Conservation (phyloP, 2,329 filamentous ascomycete species). For the Ceratocystis ficicola region DNA sequence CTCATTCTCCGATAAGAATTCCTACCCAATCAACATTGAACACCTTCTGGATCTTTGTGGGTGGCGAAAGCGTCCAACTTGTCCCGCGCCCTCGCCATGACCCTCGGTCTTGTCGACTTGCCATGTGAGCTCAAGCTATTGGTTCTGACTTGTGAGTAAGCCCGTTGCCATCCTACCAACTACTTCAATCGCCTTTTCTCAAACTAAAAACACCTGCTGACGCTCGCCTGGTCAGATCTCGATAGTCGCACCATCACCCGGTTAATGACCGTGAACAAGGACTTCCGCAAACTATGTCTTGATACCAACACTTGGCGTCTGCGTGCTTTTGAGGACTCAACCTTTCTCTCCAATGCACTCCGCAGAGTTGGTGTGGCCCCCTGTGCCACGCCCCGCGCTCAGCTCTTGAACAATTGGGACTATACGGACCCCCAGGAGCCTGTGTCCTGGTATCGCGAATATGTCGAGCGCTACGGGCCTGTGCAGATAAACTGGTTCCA, state of each 20-base stretch:
- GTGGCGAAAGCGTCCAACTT: background rate
- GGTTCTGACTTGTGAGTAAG: slow-evolving; percentile 16
- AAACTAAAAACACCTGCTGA: background rate
- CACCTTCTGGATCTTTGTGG: background rate
- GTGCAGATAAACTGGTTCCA: slow-evolving; percentile 68
- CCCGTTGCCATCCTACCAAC: background rate
- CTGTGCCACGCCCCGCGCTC: slow-evolving; percentile 23
- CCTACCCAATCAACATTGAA: background rate
- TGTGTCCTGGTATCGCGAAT: slow-evolving; percentile 79
- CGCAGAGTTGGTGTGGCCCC: background rate
- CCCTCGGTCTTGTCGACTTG: slow-evolving; percentile 12
- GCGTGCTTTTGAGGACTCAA: slow-evolving; percentile 59
- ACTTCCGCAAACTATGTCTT: slow-evolving; percentile 52
- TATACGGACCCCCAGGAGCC: slow-evolving; percentile 59
- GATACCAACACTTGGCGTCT: slow-evolving; percentile 67
- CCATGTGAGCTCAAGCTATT: slow-evolving; percentile 15
- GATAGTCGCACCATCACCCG: slow-evolving; percentile 11
- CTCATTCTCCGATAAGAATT: background rate
- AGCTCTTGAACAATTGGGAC: slow-evolving; percentile 70
- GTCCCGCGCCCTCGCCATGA: background rate
- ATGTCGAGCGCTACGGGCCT: slow-evolving; percentile 66
- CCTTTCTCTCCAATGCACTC: slow-evolving; percentile 13
- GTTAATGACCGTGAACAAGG: slow-evolving; percentile 9
- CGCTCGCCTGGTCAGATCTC: slow-evolving; percentile 1
- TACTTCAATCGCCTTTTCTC: background rate